Base-by-base conservation (phyloP, 2,329 filamentous ascomycete genomes). In the Chlorencoelia australis region DNA sequence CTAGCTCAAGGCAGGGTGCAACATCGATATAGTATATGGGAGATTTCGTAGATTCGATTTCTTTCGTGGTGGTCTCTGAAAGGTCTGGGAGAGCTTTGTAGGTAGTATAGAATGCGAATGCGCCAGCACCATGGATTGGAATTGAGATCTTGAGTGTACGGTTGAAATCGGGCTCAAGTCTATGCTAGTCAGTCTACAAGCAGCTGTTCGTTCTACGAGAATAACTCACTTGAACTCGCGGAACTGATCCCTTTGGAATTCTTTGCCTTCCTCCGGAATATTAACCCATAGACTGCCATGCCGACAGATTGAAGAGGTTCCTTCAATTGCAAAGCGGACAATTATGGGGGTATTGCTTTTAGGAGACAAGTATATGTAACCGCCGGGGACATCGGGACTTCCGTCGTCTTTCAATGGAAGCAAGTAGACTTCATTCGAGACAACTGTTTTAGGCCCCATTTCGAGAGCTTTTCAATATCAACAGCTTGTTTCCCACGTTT, bases 281-380 rank as follows among this genome's bases (percentile, higher is more conserved):
- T 98, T 98, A 54, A 94, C 82, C 89, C 91, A 98, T 45, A 98
- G 70, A 56, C 84, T 95, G 41, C 93, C 91, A 62, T 94, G 71
- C 49, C 87, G 77, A 61, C 88, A 95, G 67, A 98, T 91, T 44
- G 89, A 94, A 57, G 89, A 94, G 39, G 86, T 89, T 44, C 91
- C 88, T 61, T 95, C 83, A 50, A 95, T 89, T 49, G 86, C 76
- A 61, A 98, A 94, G 41, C 89, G 80, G 39, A 95, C 68, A 35
- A 73, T 73, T 53, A 96, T 80, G 27, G 82, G 82, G n/a, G 80
- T 71, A 26, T 70, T 73, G 13, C 82, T 79, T 46, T 64, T 65
- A 13, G 91, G 79, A 1, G 87, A 82, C 28, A 98, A 69, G 60
- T 94, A 94, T 53, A 96, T 83, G 67, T 95, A 98, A 50, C 83